Conservation (phyloP, 2,329 filamentous ascomycete species). For the Exutisphaerella laricina region DNA sequence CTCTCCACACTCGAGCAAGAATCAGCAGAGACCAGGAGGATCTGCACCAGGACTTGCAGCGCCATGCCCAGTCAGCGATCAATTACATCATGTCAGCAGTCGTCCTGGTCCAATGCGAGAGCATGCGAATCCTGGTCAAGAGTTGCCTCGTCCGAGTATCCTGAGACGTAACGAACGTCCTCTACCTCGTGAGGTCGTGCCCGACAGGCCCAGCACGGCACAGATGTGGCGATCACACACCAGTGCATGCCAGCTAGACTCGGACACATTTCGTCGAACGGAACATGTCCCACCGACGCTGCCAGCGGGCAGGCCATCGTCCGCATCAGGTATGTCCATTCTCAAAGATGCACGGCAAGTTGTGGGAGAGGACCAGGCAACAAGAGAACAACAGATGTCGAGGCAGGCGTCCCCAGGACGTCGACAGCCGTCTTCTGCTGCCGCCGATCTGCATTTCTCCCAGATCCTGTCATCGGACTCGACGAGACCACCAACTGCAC, state of each 20-base stretch:
- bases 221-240: conserved; percentile 8
- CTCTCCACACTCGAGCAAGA: background rate
- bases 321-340: conserved; percentile 8
- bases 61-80: too few species aligned
- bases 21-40: too few species aligned
- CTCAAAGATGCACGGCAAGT: conserved; percentile 12
- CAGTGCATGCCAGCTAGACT: conserved; percentile 12
- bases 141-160: background rate
- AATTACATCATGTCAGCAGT: too few species aligned
- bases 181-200: background rate
- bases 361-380: conserved; percentile 8
- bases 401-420: too few species aligned
- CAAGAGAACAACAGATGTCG: too few species aligned
- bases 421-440: too few species aligned
- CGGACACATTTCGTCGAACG: background rate
- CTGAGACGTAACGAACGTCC: background rate
- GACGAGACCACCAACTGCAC: background rate
- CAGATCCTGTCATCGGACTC: background rate
- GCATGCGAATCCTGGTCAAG: background rate
- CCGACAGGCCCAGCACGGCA: background rate
- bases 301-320: conserved; percentile 10
- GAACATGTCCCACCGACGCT: conserved; percentile 8
- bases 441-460: too few species aligned
- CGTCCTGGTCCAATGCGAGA: too few species aligned
- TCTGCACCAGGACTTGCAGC: too few species aligned